Conservation (phyloP, 768 basidiomycete genomes). For the Rhizopogon sp. region DNA sequence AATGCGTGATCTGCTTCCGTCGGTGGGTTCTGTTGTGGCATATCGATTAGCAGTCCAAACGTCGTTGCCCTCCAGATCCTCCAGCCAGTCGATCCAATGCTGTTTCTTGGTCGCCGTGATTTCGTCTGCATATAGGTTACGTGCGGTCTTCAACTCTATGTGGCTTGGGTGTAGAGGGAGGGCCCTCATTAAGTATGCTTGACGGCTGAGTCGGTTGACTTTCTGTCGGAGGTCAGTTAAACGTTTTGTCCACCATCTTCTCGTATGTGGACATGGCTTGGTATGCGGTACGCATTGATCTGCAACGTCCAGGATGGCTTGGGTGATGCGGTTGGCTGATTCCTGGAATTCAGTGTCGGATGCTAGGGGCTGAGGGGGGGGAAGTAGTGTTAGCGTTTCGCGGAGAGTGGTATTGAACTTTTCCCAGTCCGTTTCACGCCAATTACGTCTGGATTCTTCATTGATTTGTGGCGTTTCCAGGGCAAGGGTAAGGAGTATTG, state of each 20-base stretch:
- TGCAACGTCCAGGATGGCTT: too few species aligned
- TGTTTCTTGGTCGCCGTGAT: conserved; percentile 13
- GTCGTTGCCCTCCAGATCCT: conserved; percentile 6
- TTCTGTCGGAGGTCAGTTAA: background rate
- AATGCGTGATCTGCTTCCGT: background rate
- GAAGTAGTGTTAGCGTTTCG: too few species aligned
- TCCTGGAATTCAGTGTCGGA: too few species aligned
- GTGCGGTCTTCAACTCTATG: conserved; percentile 3
- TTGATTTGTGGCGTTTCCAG: background rate
- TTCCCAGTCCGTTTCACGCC: conserved; percentile 1
- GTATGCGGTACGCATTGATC: conserved; percentile 1
- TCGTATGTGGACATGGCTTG: conserved; percentile 11
- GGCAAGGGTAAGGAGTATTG: background rate
- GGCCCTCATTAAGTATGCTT: background rate
- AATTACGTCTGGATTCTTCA: background rate
- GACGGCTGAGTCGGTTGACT: background rate
- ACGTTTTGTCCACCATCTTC: conserved; percentile 16
- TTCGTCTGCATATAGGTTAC: conserved; percentile 14
- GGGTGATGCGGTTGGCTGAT: too few species aligned
- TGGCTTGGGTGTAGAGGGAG: background rate
- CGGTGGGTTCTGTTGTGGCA: conserved; percentile 2
- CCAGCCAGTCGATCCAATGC: conserved; percentile 22
- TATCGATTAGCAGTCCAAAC: conserved; percentile 24
- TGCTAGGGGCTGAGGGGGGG: too few species aligned
- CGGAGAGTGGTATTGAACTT: background rate